phyloP scores from a whole-genome alignment of 1,139 yeast genomes.

The Pichia sp. region DNA sequence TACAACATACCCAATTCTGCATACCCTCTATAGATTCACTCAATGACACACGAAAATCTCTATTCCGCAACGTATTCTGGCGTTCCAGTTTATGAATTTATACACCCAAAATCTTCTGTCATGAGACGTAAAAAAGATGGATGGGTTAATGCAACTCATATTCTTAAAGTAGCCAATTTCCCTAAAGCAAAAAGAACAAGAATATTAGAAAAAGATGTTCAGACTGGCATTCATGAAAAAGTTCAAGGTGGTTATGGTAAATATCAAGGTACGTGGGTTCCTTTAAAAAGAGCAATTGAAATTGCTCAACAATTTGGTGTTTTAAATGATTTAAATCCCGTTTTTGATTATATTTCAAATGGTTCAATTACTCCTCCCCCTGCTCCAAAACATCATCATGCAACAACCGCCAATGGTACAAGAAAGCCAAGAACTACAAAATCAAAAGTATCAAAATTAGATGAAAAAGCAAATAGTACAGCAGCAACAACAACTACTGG shows the following conservation, averaged over 20 bases:
- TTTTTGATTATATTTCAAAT: constrained; percentile 56
- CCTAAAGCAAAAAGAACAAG: constrained; percentile 93
- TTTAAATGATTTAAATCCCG: constrained; percentile 54
- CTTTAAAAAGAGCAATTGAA: constrained; percentile 52
- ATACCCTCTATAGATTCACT: too few species aligned
- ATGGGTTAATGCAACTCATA: constrained; percentile 98
- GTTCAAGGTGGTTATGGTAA: constrained; percentile 97
- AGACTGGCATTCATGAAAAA: constrained; percentile 80
- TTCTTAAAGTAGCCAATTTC: constrained; percentile 86
- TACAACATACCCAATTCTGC: too few species aligned
- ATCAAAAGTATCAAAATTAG: neutral
- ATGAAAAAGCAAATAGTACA: constrained; percentile 4
- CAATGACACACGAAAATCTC: constrained; percentile 34
- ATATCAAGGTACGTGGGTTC: constrained; percentile 98
- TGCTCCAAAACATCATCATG: constrained; percentile 79
- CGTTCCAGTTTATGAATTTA: constrained; percentile 85
- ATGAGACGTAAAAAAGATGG: constrained; percentile 90
- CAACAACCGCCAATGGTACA: constrained; percentile 39
- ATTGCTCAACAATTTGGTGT: constrained; percentile 70
- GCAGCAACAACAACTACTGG: constrained; percentile 7
- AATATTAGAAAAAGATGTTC: constrained; percentile 86
- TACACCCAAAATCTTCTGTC: constrained; percentile 75
- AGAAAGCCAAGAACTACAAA: constrained; percentile 18
- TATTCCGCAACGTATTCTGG: constrained; percentile 80
- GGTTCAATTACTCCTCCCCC: constrained; percentile 69